Evolutionary conservation across 768 basidiomycete species (phyloP).

Genomic region (Phylloporus sp.): DNA sequence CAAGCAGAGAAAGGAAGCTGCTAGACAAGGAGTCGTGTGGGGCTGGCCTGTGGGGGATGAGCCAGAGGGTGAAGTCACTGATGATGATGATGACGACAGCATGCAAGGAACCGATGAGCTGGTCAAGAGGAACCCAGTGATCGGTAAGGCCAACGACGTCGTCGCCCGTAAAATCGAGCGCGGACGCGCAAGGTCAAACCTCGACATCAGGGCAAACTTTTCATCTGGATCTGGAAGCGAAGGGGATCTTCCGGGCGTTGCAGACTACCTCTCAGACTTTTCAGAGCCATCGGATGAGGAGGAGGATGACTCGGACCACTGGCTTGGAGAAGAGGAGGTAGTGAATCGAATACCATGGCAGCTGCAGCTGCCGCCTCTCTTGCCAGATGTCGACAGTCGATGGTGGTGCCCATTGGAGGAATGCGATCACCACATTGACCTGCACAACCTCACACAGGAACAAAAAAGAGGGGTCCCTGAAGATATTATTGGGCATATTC

Average conservation of each 20-base stretch:
- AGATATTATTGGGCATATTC: slow-evolving; percentile 22
- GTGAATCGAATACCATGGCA: slow-evolving; percentile 35
- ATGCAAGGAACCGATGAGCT: slow-evolving; percentile 1
- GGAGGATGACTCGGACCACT: slow-evolving; percentile 35
- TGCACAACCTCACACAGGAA: slow-evolving; percentile 39
- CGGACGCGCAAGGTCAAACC: slow-evolving; percentile 6
- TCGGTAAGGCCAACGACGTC: slow-evolving; percentile 18
- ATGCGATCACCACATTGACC: slow-evolving; percentile 46
- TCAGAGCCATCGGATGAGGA: slow-evolving; percentile 47
- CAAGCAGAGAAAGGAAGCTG: slow-evolving; percentile 33
- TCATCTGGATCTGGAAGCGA: slow-evolving; percentile 25
- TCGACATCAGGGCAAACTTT: neutral
- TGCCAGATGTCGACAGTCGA: slow-evolving; percentile 41
- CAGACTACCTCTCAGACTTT: slow-evolving; percentile 55
- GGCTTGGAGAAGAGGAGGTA: slow-evolving; percentile 16
- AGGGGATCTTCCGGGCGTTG: slow-evolving; percentile 3
- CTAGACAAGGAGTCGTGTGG: slow-evolving; percentile 18
- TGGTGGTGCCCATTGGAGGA: slow-evolving; percentile 49
- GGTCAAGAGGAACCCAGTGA: slow-evolving; percentile 26
- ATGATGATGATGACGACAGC: slow-evolving; percentile 4
- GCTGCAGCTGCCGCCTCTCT: slow-evolving; percentile 34
- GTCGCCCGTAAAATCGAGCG: slow-evolving; percentile 22
- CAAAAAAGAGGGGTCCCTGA: slow-evolving; percentile 25
- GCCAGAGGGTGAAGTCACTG: slow-evolving; percentile 1
- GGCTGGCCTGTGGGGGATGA: slow-evolving; percentile 20